Base-by-base conservation (phyloP, 2,329 filamentous ascomycete species). In the Nemania sp. region DNA sequence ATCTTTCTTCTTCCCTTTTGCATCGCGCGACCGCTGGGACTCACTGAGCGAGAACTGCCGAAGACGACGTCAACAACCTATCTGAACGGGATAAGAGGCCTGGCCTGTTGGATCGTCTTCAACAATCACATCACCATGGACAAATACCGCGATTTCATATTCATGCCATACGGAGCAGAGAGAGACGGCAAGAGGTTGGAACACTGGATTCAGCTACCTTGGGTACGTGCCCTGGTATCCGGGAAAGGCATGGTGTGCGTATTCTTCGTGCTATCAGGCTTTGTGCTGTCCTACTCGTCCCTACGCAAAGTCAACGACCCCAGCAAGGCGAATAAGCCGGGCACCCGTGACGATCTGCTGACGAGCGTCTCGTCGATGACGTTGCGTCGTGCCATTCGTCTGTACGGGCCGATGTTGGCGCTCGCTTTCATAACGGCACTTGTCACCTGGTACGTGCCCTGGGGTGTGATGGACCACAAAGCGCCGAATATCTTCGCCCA, bases 171-270 rank as follows among this genome's bases (percentile, higher is more conserved):
- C 51, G 59, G 59, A 15, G 40, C 59, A 52, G 50, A 40, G n/a
- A 9, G 18, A 20, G 5, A 59, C 17, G 59, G 55, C 32, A 13
- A 62, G 21, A 62, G 59, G 59, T 52, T 62, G 10, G 59, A 62
- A 45, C 59, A 62, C 59, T 62, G 59, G 40, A 59, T 62, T 43
- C 59, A 62, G 51, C 56, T 62, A 20, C 55, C 59, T 52, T 42
- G 55, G n/a, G 51, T 62, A 21, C 59, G 59, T 21, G 57, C 51
- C 57, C 48, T 63, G 1, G 53, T 56, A 51, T 51, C 56, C 42
- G 56, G 60, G 48, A 63, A 63, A 45, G 60, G 60, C 47, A 63
- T 63, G 56, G 60, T 63, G 17, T 63, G 56, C 57, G 52, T 63
- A 20, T 60, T 63, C n/a, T 63, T 63, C 35, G 56, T 60, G n/a